A percentile compares a stretch with the other conserved stretches of the same genome.
These are phyloP conservation scores for Cadophora sp. DNA, from an alignment of 2,329 filamentous ascomycete genomes.

Conservation along the genomic window DNA sequence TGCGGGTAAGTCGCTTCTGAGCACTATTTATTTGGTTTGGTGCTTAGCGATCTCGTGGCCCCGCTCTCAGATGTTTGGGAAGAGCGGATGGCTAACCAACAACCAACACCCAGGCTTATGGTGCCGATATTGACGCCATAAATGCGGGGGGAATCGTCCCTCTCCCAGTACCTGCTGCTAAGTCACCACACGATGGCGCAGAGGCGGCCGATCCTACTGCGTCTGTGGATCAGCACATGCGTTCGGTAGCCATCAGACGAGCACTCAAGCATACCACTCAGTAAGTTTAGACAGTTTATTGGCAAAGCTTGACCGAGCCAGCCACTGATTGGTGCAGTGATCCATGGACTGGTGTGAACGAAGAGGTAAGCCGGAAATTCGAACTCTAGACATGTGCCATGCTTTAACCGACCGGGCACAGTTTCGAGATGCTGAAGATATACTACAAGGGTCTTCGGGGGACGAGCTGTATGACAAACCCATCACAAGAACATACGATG, in stretches of 20 bases:
- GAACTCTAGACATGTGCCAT: no score
- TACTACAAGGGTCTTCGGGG: constrained; percentile 44
- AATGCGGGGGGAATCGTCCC: constrained; percentile 27
- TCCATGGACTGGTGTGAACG: not conserved
- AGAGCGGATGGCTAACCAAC: no score
- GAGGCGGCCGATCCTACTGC: not conserved
- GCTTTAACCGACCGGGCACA: not conserved
- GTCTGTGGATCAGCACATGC: not conserved
- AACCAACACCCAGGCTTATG: constrained; percentile 23
- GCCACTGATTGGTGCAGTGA: not conserved
- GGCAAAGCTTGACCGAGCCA: no score
- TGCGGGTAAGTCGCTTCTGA: constrained; percentile 15
- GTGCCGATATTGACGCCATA: constrained; percentile 39
- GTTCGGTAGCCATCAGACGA: constrained; percentile 5
- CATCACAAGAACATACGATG: constrained; percentile 42
- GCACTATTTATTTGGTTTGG: no score
- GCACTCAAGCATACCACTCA: constrained; percentile 10
- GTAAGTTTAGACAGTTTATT: constrained; percentile 7
- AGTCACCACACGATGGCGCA: not conserved
- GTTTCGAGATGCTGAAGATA: constrained; percentile 43
- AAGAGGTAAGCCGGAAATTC: constrained; percentile 8
- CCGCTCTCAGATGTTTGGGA: no score
- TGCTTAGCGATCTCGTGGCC: no score
- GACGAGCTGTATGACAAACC: constrained; percentile 35
- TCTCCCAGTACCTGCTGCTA: not conserved